Percentiles rank a stretch among this genome's conserved stretches.
Evolutionary conservation across 2,329 filamentous ascomycete species (phyloP).

Genomic region (Phyllosticta paracitricarpa): DNA sequence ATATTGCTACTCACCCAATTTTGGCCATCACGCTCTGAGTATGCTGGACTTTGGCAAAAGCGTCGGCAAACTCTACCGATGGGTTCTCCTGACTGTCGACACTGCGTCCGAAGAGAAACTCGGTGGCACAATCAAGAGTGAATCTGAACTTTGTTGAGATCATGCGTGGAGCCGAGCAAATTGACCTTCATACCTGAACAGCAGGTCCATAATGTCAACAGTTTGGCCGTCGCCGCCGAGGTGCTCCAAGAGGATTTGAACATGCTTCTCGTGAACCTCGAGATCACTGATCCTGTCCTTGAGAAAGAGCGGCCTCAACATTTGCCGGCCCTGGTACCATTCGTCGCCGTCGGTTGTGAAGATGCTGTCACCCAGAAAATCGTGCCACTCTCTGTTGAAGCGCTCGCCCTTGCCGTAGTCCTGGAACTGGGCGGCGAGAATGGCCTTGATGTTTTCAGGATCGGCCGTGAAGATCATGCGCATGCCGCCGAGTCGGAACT

Average conservation of each 20-base stretch:
- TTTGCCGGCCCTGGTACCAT: slow-evolving; percentile 72
- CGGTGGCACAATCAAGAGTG: slow-evolving; percentile 75
- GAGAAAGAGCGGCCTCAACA: slow-evolving; percentile 80
- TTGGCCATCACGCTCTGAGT: slow-evolving; percentile 60
- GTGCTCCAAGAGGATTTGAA: slow-evolving; percentile 60
- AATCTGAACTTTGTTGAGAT: slow-evolving; percentile 28
- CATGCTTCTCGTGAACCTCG: slow-evolving; percentile 69
- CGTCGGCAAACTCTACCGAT: slow-evolving; percentile 61
- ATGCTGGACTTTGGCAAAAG: slow-evolving; percentile 70
- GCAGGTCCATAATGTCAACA: slow-evolving; percentile 63
- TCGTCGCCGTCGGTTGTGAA: slow-evolving; percentile 64
- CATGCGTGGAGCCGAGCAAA: neutral
- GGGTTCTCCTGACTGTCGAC: slow-evolving; percentile 52
- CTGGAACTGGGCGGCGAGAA: slow-evolving; percentile 76
- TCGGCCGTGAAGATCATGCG: slow-evolving; percentile 70
- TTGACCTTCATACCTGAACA: slow-evolving; percentile 49
- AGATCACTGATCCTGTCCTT: slow-evolving; percentile 76
- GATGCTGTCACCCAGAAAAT: slow-evolving; percentile 63
- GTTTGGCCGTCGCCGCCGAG: slow-evolving; percentile 41
- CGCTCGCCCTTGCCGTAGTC: slow-evolving; percentile 73
- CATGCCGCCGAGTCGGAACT: slow-evolving; percentile 44
- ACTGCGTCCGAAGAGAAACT: slow-evolving; percentile 73
- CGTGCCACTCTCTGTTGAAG: slow-evolving; percentile 66
- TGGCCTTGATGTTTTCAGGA: slow-evolving; percentile 82
- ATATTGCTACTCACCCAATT: slow-evolving; percentile 40